Percentiles rank a stretch among this genome's conserved stretches.
These are phyloP conservation scores for Camellia oleifera DNA, from an alignment of 179 eudicot genomes.

Conservation along the genomic window DNA sequence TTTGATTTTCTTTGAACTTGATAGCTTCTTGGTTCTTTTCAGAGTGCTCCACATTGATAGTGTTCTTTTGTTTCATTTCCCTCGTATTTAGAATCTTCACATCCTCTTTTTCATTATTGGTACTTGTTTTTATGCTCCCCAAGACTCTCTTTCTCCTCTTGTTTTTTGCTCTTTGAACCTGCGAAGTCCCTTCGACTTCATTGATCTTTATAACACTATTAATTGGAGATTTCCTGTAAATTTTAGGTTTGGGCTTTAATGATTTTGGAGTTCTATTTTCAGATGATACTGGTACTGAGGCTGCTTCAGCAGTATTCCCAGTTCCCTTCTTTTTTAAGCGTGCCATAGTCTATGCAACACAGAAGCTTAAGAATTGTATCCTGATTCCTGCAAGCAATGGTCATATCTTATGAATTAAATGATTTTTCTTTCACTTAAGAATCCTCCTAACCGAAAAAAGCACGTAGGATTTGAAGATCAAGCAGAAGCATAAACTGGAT, in stretches of 20 bases:
- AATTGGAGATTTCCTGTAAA: background rate
- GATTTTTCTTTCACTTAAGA: background rate
- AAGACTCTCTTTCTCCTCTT: background rate
- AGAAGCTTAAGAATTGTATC: background rate
- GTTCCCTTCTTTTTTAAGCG: background rate
- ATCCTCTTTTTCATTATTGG: background rate
- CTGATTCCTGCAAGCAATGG: constrained; percentile 9
- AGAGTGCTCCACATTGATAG: background rate
- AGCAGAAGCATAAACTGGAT: background rate
- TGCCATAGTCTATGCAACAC: constrained; percentile 4
- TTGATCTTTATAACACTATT: no score
- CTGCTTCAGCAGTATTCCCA: constrained; percentile 11
- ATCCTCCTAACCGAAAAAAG: no score
- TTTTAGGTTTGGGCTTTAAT: constrained; percentile 10
- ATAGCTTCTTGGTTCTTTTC: background rate
- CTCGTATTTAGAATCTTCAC: background rate
- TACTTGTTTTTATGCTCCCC: background rate
- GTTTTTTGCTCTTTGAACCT: background rate
- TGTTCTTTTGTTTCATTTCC: background rate
- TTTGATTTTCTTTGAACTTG: background rate
- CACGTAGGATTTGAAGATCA: no score
- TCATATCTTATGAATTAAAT: background rate
- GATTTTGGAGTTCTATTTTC: background rate
- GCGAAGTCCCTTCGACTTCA: background rate
- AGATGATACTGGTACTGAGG: constrained; percentile 2